These are phyloP conservation scores for Babesia bigemina DNA, from an alignment of 169 alveolate species.

Conservation along the genomic window DNA sequence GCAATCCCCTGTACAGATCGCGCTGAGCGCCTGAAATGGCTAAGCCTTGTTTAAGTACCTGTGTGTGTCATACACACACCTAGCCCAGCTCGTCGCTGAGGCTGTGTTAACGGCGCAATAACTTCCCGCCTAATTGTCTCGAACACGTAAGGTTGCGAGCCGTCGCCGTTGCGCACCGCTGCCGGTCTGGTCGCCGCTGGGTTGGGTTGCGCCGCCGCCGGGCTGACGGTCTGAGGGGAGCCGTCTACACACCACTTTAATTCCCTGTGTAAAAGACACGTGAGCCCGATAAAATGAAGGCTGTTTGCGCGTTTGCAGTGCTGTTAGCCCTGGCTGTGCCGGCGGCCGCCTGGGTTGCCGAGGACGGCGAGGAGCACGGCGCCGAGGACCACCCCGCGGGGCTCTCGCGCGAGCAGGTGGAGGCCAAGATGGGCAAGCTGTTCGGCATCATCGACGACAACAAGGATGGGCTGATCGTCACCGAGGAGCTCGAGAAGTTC, in stretches of 20 bases:
- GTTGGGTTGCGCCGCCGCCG: no score
- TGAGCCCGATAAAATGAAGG: background rate
- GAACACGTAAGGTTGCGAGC: no score
- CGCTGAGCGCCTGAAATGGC: no score
- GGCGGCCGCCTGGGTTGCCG: conserved; percentile 16
- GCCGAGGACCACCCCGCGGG: conserved; percentile 19
- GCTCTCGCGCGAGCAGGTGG: conserved; percentile 48
- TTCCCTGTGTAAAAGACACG: no score
- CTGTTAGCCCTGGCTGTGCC: conserved; percentile 19
- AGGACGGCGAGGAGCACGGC: background rate
- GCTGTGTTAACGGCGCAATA: no score
- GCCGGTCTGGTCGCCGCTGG: no score
- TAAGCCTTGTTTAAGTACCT: background rate
- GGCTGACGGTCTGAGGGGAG: no score
- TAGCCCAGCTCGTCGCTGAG: background rate
- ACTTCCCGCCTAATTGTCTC: no score
- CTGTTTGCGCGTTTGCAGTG: background rate
- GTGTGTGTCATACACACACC: background rate
- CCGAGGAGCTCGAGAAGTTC: conserved; percentile 59
- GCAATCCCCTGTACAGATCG: no score
- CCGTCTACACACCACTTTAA: no score
- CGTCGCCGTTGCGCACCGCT: no score
- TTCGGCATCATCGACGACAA: conserved; percentile 68
- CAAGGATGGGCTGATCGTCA: conserved; percentile 54
- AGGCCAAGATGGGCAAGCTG: conserved; percentile 57